Evolutionary conservation across 495 filamentous ascomycete species (phyloP), one percentile per base, ranked within the genome.

Genomic region (Penicillium waksmanii): DNA sequence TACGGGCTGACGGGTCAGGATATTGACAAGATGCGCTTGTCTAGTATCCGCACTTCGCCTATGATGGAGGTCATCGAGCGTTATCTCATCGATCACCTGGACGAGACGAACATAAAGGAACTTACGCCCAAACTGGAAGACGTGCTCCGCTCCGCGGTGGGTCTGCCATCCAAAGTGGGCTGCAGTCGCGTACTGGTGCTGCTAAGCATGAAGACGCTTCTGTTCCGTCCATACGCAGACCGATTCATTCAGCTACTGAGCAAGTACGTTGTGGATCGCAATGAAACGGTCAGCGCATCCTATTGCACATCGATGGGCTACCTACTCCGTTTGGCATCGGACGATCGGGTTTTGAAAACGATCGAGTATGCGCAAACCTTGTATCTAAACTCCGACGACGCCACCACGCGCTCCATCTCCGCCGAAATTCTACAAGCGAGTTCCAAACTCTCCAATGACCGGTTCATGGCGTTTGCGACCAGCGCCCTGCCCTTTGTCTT

Each of bases 1-100:
- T 96, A 96, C 63, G 89, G 91, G 53, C 77, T 92, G 18, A 92
- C 87, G 0, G 82, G 84, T n/a, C 89, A 96, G 55, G 74, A 84
- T 63, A 92, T 98, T 57, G 95, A 98, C 74, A 91, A 89, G 65
- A 83, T 89, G 70, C 84, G 95, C 52, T 82, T 92, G 35, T 85
- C 80, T n/a, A 87, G 83, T 66, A 89, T 96, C 18, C 88, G 91
- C 27, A 83, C 82, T 11, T 95, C 90, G n/a, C 93, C 95, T 1
- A 87, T 98, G 70, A 93, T 91, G 77, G 95, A 97, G 73, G 92
- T 92, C 19, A 91, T 97, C 64, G 92, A 97, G 57, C 84, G 92
- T 65, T 92, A 91, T 70, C 78, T 98, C 31, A 73, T 80, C 40
- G 91, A 97, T 62, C 84, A 87, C n/a, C 77, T 96, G 7, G 92